Percentiles rank a stretch among this genome's conserved stretches.
These are phyloP conservation scores for Bipolaris oryzae DNA, from an alignment of 2,329 filamentous ascomycete genomes.

Conservation along the genomic window DNA sequence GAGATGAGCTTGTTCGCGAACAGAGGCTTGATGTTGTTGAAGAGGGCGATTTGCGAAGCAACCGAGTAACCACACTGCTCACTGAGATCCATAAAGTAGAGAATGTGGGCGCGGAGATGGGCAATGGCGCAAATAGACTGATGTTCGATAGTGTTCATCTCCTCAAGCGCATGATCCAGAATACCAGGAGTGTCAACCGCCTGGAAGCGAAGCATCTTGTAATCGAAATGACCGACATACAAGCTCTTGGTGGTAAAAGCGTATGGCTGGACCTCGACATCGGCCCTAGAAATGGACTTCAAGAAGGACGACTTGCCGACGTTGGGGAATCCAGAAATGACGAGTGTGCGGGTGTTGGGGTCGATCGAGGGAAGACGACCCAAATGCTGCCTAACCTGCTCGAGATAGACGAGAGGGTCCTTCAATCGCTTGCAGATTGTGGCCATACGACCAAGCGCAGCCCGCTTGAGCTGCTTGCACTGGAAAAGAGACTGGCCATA, in stretches of 20 bases:
- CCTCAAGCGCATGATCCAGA: conserved; percentile 93
- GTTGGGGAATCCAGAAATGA: conserved; percentile 98
- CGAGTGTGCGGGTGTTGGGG: conserved; percentile 91
- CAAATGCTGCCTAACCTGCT: conserved; percentile 95
- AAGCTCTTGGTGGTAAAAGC: conserved; percentile 98
- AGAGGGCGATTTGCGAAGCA: conserved; percentile 88
- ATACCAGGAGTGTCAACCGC: conserved; percentile 99
- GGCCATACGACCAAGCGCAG: conserved; percentile 95
- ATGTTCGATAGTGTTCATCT: conserved; percentile 99
- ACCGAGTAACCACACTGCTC: conserved; percentile 97
- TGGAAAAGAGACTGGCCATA: conserved; percentile 92
- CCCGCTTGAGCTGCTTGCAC: conserved; percentile 98
- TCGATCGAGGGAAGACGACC: conserved; percentile 98
- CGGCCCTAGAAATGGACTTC: conserved; percentile 87
- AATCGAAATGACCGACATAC: conserved; percentile 98
- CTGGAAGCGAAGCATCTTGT: conserved; percentile 88
- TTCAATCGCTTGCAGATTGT: conserved; percentile 94
- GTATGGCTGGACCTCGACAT: conserved; percentile 97
- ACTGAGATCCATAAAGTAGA: conserved; percentile 98
- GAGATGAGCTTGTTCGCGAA: conserved; percentile 98
- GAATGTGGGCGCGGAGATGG: conserved; percentile 89
- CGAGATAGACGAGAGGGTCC: conserved; percentile 91
- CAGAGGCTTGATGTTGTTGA: conserved; percentile 90
- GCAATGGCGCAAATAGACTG: conserved; percentile 98
- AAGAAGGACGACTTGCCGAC: conserved; percentile 92